Evolutionary conservation across 768 basidiomycete species (phyloP).

Genomic region (Mycena polygramma): DNA sequence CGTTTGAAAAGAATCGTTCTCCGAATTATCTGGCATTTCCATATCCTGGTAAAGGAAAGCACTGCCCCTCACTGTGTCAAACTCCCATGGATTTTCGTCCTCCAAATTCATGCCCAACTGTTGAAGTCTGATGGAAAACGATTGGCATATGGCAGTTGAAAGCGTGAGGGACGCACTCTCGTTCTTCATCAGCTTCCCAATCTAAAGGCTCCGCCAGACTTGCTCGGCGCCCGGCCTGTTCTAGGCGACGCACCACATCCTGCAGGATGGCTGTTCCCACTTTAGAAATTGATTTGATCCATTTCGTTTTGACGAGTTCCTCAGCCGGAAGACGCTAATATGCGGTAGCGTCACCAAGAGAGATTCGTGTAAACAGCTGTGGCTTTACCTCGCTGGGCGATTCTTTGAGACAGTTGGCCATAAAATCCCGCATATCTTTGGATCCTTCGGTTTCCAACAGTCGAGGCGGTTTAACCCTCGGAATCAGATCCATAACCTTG

Average conservation of each 20-base stretch:
- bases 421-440: slow-evolving; percentile 90
- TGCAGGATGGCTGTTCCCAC: slow-evolving; percentile 75
- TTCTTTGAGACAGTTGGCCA: slow-evolving; percentile 85
- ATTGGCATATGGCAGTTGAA: slow-evolving; percentile 2
- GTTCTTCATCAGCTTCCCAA: slow-evolving; percentile 80
- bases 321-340: slow-evolving; percentile 88
- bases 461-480: slow-evolving; percentile 85
- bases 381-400: slow-evolving; percentile 78
- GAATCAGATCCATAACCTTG: slow-evolving; percentile 91
- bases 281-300: slow-evolving; percentile 87
- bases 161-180: slow-evolving; percentile 54
- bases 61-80: slow-evolving; percentile 75
- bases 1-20: slow-evolving; percentile 14
- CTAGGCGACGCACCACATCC: slow-evolving; percentile 85
- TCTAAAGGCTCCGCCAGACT: slow-evolving; percentile 80
- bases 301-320: slow-evolving; percentile 87
- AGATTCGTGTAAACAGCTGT: not conserved
- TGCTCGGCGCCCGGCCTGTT: slow-evolving; percentile 81
- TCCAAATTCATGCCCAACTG: slow-evolving; percentile 42
- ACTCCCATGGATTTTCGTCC: slow-evolving; percentile 74
- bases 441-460: slow-evolving; percentile 84
- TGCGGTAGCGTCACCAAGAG: slow-evolving; percentile 14
- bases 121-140: slow-evolving; percentile 34
- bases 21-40: slow-evolving; percentile 7
- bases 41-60: slow-evolving; percentile 16